phyloP scores from a whole-genome alignment of 2,329 filamentous ascomycete genomes.

The Calonectria henricotiae region DNA sequence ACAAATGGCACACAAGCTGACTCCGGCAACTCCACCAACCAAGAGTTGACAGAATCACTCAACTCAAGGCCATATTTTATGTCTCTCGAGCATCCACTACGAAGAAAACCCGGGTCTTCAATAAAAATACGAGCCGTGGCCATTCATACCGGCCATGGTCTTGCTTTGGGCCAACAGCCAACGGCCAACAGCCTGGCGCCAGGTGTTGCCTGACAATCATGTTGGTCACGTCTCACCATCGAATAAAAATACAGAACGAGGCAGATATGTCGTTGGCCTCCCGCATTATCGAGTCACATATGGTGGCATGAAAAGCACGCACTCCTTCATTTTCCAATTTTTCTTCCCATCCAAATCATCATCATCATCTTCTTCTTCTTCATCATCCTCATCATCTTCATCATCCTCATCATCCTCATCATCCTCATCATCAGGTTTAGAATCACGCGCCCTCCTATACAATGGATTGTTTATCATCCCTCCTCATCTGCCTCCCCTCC shows the following conservation, averaged over 20 bases:
- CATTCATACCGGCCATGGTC: neutral
- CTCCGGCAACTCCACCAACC: too few relatives aligned
- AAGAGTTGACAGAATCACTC: neutral
- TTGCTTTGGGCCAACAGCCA: neutral
- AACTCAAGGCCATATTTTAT: neutral
- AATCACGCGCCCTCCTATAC: neutral
- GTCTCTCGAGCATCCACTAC: too few relatives aligned
- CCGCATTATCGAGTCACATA: neutral
- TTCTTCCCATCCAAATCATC: too few relatives aligned
- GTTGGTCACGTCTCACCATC: neutral
- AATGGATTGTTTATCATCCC: constrained; percentile 5
- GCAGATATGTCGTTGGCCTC: neutral
- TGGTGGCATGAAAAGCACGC: neutral
- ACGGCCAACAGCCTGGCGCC: too few relatives aligned
- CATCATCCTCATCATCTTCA: neutral
- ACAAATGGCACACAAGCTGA: neutral
- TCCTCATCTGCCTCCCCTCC: neutral
- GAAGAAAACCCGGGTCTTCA: too few relatives aligned
- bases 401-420: neutral
- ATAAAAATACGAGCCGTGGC: neutral
- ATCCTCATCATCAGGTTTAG: neutral
- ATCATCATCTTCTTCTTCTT: too few relatives aligned
- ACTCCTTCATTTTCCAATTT: too few relatives aligned
- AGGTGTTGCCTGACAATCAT: neutral
- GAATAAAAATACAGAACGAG: neutral